These are phyloP conservation scores for Vigna angularis DNA, from an alignment of 306 rosid species.

Conservation along the genomic window DNA sequence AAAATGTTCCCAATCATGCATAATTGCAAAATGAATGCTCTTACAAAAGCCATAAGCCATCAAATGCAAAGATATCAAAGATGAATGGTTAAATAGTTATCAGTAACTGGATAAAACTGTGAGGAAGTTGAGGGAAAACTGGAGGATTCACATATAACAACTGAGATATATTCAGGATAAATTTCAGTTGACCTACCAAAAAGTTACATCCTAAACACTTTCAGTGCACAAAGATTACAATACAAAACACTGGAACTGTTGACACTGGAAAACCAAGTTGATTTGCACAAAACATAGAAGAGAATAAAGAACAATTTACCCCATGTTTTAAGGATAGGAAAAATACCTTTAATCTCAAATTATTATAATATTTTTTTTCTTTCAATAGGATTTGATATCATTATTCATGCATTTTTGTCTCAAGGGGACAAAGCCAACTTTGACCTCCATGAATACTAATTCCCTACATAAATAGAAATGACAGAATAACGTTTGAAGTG, in stretches of 20 bases:
- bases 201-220: neutral
- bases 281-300: constrained; percentile 3
- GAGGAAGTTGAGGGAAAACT: neutral
- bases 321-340: neutral
- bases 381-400: constrained; percentile 26
- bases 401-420: neutral
- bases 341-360: neutral
- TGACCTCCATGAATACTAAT: constrained; percentile 6
- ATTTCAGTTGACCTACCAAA: neutral
- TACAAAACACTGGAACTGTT: neutral
- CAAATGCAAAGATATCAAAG: neutral
- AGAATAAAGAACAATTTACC: neutral
- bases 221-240: neutral
- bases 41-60: constrained; percentile 3
- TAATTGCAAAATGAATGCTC: constrained; percentile 20
- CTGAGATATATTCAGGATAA: neutral
- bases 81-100: neutral
- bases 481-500: constrained; percentile 13
- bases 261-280: neutral
- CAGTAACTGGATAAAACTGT: neutral
- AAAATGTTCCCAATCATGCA: constrained; percentile 30
- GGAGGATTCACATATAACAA: neutral
- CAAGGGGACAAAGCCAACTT: neutral
- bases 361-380: neutral
- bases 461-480: constrained; percentile 10